Evolutionary conservation across 352 stramenopile genomes (phyloP).

Genomic region (Globisporangium splendens): DNA sequence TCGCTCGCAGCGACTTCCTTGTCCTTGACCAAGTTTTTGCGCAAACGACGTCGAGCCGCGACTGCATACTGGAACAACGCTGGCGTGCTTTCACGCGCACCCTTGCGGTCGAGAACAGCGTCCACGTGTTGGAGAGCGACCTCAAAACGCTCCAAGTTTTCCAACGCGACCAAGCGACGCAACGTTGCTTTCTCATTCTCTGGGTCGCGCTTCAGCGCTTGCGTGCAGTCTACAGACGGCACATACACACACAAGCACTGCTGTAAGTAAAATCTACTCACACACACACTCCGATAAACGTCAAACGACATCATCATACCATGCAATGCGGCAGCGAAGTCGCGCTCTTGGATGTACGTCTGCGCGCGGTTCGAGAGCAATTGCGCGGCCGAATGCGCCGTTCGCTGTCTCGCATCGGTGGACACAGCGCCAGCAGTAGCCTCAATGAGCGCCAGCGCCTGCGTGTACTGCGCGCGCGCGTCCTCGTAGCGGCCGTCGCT

Average conservation of each 20-base stretch:
- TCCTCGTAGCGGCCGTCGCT: conserved; percentile 51
- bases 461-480: conserved; percentile 44
- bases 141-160: conserved; percentile 83
- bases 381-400: conserved; percentile 23
- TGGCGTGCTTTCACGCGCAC: conserved; percentile 7
- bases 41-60: conserved; percentile 36
- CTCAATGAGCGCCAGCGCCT: conserved; percentile 32
- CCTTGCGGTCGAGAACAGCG: conserved; percentile 28
- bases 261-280: not conserved
- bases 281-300: not conserved
- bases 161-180: conserved; percentile 53
- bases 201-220: conserved; percentile 46
- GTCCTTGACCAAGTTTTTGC: conserved; percentile 55
- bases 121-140: conserved; percentile 45
- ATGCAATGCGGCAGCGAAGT: conserved; percentile 57
- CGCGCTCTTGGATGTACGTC: conserved; percentile 66
- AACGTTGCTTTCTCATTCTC: conserved; percentile 66
- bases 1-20: conserved; percentile 45
- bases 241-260: not conserved
- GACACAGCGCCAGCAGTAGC: not conserved
- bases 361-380: conserved; percentile 67
- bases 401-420: not conserved
- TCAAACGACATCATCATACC: conserved; percentile 16
- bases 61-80: conserved; percentile 60
- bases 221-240: conserved; percentile 37